Conservation (phyloP, 257 asterid species). For the Penstemon davidsonii region DNA sequence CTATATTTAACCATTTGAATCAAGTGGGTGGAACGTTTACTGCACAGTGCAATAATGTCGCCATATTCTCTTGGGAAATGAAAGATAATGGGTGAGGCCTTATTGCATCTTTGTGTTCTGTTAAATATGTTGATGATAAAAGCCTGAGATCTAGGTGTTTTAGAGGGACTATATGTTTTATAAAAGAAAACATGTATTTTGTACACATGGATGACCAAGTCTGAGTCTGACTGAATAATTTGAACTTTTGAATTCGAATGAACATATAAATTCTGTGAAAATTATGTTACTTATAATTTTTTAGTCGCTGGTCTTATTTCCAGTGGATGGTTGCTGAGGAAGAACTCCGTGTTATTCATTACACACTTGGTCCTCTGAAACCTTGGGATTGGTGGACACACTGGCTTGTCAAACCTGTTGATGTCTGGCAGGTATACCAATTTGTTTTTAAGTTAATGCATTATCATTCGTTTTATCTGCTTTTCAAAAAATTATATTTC, state of each 20-base stretch:
- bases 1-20: too few species aligned
- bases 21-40: too few species aligned
- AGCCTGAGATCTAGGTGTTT: background rate
- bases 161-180: constrained; percentile 19
- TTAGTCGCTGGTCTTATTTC: constrained; percentile 29
- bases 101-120: background rate
- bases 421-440: constrained; percentile 88
- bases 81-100: too few species aligned
- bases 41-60: too few species aligned
- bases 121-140: constrained; percentile 10
- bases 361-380: constrained; percentile 97
- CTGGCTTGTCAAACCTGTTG: constrained; percentile 98
- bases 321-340: constrained; percentile 99
- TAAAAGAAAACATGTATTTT: constrained; percentile 18
- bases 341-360: constrained; percentile 90
- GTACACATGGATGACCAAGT: constrained; percentile 13
- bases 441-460: constrained; percentile 4
- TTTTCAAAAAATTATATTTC: constrained; percentile 20
- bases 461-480: background rate
- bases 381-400: constrained; percentile 99
- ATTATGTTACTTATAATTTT: constrained; percentile 15
- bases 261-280: constrained; percentile 11
- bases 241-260: constrained; percentile 9
- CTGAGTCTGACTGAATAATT: background rate
- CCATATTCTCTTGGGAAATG: too few species aligned